Conservation (phyloP, 768 basidiomycete species). For the Daedalea quercina region DNA sequence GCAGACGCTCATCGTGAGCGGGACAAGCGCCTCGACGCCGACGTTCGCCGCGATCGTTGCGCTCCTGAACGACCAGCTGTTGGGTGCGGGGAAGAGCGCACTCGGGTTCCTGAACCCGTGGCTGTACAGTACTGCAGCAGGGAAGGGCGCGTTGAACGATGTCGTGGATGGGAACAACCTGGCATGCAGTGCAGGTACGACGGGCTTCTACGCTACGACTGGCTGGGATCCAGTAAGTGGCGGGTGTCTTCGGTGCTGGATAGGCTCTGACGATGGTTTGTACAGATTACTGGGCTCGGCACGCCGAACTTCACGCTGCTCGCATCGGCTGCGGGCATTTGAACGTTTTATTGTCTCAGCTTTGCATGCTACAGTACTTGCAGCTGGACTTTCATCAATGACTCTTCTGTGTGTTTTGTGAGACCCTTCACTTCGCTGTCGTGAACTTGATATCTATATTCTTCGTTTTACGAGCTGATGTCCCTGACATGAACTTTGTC, state of each 20-base stretch:
- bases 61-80: slow-evolving; percentile 28
- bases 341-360: background rate
- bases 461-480: too few relatives aligned
- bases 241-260: background rate
- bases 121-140: background rate
- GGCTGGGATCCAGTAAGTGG: slow-evolving; percentile 27
- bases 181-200: slow-evolving; percentile 15
- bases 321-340: background rate
- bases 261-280: background rate
- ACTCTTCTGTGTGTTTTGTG: too few relatives aligned
- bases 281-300: slow-evolving; percentile 52
- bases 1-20: slow-evolving; percentile 17
- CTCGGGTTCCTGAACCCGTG: slow-evolving; percentile 30
- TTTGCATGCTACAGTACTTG: background rate
- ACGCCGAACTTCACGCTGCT: slow-evolving; percentile 48
- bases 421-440: too few relatives aligned
- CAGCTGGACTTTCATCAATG: too few relatives aligned
- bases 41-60: slow-evolving; percentile 27
- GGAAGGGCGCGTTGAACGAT: slow-evolving; percentile 23
- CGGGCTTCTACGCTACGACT: slow-evolving; percentile 22
- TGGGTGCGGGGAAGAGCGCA: slow-evolving; percentile 20
- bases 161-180: slow-evolving; percentile 25
- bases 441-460: too few relatives aligned
- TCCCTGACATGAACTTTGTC: too few relatives aligned
- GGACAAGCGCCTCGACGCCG: slow-evolving; percentile 28